Conservation (phyloP, 208 protist species). For the Leishmania tarentolae region DNA sequence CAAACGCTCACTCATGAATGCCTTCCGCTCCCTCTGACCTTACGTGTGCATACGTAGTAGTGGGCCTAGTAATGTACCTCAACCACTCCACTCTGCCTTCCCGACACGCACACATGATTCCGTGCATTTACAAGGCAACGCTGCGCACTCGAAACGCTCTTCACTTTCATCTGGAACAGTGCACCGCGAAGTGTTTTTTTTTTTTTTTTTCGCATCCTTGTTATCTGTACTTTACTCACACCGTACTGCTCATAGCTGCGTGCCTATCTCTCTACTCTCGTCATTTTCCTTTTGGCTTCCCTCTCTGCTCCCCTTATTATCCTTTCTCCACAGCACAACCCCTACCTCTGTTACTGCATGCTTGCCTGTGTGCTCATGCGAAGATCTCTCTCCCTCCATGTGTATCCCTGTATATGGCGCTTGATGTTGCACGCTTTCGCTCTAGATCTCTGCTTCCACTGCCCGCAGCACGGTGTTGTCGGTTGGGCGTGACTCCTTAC, state of each 20-base stretch:
- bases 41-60: not conserved
- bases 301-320: too few species aligned
- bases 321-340: too few species aligned
- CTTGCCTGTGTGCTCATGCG: too few species aligned
- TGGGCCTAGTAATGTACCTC: too few species aligned
- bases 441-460: not conserved
- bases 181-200: not conserved
- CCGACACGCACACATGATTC: not conserved
- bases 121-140: too few species aligned
- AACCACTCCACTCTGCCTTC: too few species aligned
- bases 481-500: constrained; percentile 38
- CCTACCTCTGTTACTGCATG: too few species aligned
- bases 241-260: too few species aligned
- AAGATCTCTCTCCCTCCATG: not conserved
- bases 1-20: not conserved
- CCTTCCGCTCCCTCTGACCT: not conserved
- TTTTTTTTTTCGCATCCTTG: too few species aligned
- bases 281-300: not conserved
- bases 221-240: too few species aligned
- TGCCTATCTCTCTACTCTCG: not conserved
- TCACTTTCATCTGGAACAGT: too few species aligned
- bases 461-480: constrained; percentile 36
- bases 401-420: not conserved
- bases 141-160: too few species aligned
- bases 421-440: not conserved